Base-by-base conservation (phyloP, 2,329 filamentous ascomycete genomes). In the Pseudogymnoascus sp. region DNA sequence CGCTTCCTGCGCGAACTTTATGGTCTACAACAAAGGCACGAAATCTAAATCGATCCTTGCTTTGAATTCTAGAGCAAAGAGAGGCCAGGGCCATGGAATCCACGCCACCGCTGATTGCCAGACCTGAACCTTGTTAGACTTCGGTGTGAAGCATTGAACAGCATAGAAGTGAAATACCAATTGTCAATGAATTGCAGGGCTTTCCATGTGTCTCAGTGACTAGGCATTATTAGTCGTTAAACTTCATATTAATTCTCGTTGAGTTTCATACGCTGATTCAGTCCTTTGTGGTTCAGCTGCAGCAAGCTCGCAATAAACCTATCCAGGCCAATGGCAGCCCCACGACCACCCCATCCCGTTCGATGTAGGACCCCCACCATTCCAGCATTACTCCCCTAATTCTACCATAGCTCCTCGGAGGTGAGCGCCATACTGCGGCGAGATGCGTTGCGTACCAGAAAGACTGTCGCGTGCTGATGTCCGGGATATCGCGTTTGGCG, bases 31-130 rank as follows among this genome's bases (percentile, higher is more conserved):
- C 75, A 61, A 85, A 68, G 50, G 76, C 80, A 31, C 74, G 69
- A 64, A 82, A 80, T 40, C 70, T 13, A 78, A 76, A 65, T 19
- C 10, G 60, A 60, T 36, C 31, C 31, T 64, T 23, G 17, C 10
- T 33, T 61, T 63, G 60, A 76, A 75, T 36, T 82, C 70, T 53
- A 60, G 80, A 81, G 72, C 89, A 90, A 36, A 97, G 82, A 65
- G 80, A 86, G 63, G 92, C 91, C 65, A 99, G 80, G 28, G 93
- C 93, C 93, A 97, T 99, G n/a, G 93, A 97, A 75, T 99, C 95
- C 40, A 95, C 90, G 7, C 95, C 95, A 23, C 95, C 95, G 72
- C 93, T 97, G 66, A 97, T 80, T 15, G 93, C 95, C 65, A 97
- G 78, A 62, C 83, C 88, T 90, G 66, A 57, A 0, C 11, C 9